Evolutionary conservation across 352 stramenopile genomes (phyloP), one percentile per base, ranked within the genome.

Genomic region (Globisporangium megalacanthum): DNA sequence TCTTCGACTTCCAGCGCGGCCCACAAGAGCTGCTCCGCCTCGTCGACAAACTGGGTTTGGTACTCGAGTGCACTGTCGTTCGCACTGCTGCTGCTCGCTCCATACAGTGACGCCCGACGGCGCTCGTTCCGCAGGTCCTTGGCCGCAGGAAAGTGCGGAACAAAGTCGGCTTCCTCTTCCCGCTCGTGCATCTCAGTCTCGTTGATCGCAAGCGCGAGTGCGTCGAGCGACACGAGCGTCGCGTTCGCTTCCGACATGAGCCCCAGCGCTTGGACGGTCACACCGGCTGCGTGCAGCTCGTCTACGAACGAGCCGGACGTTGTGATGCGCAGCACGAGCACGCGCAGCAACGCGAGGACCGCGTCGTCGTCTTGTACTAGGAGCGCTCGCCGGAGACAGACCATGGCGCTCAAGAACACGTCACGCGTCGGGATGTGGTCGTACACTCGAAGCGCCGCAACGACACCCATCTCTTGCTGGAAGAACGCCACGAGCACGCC

Each of bases 1-100:
- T 92, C 83, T 63, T 94, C 85, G 0, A 94, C 85, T 65, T 93
- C 80, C 1, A 91, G 68, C 10, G 79, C 81, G 50, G 85, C 85
- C 73, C 75, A 88, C 19, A 92, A 52, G 3, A 87, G 70, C 1
- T 73, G 70, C 45, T 89, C 78, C 25, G 63, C 64, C 0, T 79
- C 71, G 22, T 92, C 79, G 42, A 70, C 56, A 49, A 54, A 51
- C 44, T 52, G 36, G 20, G 22, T 45, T 17, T 48, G 58, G 47
- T 47, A 57, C 3, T 61, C 54, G 6, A 29, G 25, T 29, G 36
- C 45, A 13, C 35, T 39, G 1, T 22, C 25, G 6, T 20, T 45
- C 8, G 55, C 56, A 8, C 22, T 39, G 22, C 31, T 39, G 15
- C 11, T 29, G 31, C 35, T 22, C 13, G 22, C 35, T 0, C 13